Percentiles rank a stretch among this genome's conserved stretches.
Evolutionary conservation across 2,329 filamentous ascomycete species (phyloP).

Genomic region (Fusarium sp.): DNA sequence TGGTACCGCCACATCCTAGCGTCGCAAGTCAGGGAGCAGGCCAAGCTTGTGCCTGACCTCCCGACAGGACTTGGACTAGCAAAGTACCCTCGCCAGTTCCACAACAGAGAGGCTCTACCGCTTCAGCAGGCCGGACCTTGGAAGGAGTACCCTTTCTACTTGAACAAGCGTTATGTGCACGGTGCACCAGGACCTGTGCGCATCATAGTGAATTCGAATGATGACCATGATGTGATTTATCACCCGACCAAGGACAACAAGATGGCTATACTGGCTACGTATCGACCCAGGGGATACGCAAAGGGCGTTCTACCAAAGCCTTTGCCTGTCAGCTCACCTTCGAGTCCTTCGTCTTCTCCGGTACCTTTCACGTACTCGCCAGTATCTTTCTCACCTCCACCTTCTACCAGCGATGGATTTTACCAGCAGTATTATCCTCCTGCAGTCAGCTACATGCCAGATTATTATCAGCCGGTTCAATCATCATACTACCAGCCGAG

Average conservation of each 20-base stretch:
- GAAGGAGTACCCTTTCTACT: constrained; percentile 24
- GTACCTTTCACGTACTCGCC: background rate
- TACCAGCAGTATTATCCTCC: background rate
- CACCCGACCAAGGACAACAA: background rate
- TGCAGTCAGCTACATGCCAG: background rate
- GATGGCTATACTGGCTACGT: background rate
- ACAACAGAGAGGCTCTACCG: constrained; percentile 15
- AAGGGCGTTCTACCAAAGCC: constrained; percentile 8
- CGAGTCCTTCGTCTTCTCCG: background rate
- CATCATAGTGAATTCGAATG: constrained; percentile 6
- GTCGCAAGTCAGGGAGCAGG: constrained; percentile 22
- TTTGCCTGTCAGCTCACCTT: background rate
- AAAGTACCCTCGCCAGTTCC: constrained; percentile 12
- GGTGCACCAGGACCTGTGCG: constrained; percentile 25
- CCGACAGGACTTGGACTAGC: background rate
- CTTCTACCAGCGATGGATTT: background rate
- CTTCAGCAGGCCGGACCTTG: constrained; percentile 10
- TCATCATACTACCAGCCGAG: background rate
- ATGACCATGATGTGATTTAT: constrained; percentile 16
- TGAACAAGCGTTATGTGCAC: constrained; percentile 12
- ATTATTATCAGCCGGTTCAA: background rate
- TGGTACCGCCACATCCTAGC: constrained; percentile 24
- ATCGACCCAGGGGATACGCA: constrained; percentile 24
- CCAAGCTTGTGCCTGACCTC: constrained; percentile 1
- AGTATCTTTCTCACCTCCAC: too few relatives aligned